Conservation (phyloP, 306 rosid genomes). For the Boehmeria nivea region DNA sequence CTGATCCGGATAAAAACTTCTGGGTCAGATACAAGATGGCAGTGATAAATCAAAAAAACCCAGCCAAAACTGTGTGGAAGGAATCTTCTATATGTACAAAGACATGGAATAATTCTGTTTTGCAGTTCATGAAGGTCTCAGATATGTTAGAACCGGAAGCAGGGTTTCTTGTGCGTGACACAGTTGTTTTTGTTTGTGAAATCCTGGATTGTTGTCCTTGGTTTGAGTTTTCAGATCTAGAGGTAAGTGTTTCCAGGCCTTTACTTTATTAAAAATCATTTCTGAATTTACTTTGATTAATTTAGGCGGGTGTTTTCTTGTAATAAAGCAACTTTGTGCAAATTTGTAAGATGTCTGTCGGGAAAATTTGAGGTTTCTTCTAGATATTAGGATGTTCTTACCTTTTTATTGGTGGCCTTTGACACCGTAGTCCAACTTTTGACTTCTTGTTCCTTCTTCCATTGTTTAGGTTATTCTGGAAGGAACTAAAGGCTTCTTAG, state of each 20-base stretch:
- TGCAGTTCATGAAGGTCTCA: conserved; percentile 99
- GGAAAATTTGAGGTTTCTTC: background rate
- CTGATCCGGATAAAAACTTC: conserved; percentile 94
- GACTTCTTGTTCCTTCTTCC: no score
- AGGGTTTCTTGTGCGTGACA: conserved; percentile 90
- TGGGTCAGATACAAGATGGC: conserved; percentile 99
- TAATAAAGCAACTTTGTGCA: background rate
- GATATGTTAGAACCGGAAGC: conserved; percentile 97
- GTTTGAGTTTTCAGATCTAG: conserved; percentile 99
- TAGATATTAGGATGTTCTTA: background rate
- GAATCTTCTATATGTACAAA: conserved; percentile 98
- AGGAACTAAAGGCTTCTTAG: no score
- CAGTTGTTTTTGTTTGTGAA: conserved; percentile 96
- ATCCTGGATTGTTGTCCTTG: conserved; percentile 99
- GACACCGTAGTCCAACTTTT: no score
- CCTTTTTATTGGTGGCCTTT: no score
- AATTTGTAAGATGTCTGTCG: background rate
- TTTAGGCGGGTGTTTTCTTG: background rate
- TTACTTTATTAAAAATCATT: background rate
- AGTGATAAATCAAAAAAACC: conserved; percentile 90
- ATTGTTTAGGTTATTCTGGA: no score
- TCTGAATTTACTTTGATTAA: no score
- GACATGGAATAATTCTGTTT: conserved; percentile 99
- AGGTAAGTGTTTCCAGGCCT: conserved; percentile 52
- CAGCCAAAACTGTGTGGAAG: conserved; percentile 93